These are phyloP conservation scores for Zoysia matrella DNA, from an alignment of 202 grass and related monocot genomes.

Conservation along the genomic window DNA sequence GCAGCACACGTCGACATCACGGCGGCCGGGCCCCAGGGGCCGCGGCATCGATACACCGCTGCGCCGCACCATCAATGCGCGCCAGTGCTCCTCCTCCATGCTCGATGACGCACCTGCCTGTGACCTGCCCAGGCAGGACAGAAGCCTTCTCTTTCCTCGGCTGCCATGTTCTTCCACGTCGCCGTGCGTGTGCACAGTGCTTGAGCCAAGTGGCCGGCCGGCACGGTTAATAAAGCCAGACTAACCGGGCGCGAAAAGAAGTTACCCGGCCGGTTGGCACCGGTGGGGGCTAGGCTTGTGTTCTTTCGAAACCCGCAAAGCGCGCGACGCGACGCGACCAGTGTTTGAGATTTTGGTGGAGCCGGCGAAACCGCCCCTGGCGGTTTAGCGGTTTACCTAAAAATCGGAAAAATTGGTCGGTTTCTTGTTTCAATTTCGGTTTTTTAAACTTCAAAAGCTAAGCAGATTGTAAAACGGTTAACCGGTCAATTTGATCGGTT, in stretches of 20 bases:
- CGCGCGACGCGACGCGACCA: slow-evolving; percentile 48
- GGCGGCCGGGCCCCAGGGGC: not conserved
- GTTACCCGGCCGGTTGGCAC: not conserved
- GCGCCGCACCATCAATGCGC: slow-evolving; percentile 36
- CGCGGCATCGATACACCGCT: not conserved
- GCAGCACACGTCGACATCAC: slow-evolving; percentile 8
- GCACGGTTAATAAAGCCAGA: not conserved
- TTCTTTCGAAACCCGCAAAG: slow-evolving; percentile 37
- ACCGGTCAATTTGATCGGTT: too few species aligned
- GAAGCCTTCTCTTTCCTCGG: not conserved
- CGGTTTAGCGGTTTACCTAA: not conserved
- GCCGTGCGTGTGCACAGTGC: not conserved
- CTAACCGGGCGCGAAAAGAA: not conserved
- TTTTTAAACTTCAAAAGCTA: too few species aligned
- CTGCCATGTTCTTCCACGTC: not conserved
- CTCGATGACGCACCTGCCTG: not conserved
- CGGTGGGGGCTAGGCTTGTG: too few species aligned
- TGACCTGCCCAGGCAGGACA: too few species aligned
- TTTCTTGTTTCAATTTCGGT: too few species aligned
- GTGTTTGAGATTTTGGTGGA: not conserved
- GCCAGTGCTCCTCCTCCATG: slow-evolving; percentile 1
- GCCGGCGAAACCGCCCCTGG: not conserved
- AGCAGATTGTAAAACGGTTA: too few species aligned
- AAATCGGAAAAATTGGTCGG: too few species aligned
- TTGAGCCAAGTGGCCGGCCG: not conserved